phyloP scores from a whole-genome alignment of 345 rosid species.

The Bretschneidera sinensis region DNA sequence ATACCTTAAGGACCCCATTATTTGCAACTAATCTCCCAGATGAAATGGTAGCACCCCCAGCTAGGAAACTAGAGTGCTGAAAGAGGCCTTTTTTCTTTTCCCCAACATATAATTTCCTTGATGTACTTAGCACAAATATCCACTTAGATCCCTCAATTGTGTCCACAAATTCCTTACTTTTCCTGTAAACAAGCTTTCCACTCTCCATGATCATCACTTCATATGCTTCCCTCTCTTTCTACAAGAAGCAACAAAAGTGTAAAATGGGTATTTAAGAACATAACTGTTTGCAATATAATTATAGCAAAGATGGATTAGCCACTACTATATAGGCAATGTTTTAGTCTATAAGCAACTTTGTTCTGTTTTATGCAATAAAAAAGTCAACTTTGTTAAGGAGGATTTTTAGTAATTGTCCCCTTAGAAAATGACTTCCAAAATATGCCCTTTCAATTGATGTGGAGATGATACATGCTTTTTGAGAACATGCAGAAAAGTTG shows the following conservation, averaged over 20 bases:
- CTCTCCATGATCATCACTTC: background rate
- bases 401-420: too few relatives aligned
- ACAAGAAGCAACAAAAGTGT: background rate
- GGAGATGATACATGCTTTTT: too few relatives aligned
- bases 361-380: too few relatives aligned
- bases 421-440: too few relatives aligned
- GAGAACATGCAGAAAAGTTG: too few relatives aligned
- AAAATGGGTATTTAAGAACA: background rate
- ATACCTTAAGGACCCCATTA: slow-evolving; percentile 2
- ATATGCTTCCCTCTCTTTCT: slow-evolving; percentile 3
- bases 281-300: background rate
- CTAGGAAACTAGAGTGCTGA: background rate
- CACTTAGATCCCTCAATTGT: background rate
- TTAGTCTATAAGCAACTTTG: too few relatives aligned
- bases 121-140: slow-evolving; percentile 5
- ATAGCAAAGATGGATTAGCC: too few relatives aligned
- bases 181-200: slow-evolving; percentile 1
- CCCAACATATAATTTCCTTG: background rate
- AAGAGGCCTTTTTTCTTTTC: background rate
- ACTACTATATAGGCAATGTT: too few relatives aligned
- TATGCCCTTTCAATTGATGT: too few relatives aligned
- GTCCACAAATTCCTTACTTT: background rate
- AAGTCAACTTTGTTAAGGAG: too few relatives aligned
- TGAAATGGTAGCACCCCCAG: slow-evolving; percentile 5
- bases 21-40: background rate